Evolutionary conservation across 1,284 basidiomycete species (phyloP).

Genomic region (Wallemia hederae): DNA sequence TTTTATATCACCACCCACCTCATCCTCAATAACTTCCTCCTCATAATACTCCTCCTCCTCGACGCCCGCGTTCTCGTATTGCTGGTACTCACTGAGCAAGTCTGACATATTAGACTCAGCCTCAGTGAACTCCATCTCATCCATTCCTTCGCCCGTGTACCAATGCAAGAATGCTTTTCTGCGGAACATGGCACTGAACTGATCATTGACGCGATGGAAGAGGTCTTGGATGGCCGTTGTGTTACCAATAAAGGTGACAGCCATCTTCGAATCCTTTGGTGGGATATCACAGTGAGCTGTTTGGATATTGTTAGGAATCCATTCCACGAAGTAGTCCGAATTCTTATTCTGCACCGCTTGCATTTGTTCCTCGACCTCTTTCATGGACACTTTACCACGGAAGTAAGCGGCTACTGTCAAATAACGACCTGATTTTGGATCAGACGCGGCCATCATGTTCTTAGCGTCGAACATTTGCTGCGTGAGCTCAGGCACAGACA

Average conservation of each 20-base stretch:
- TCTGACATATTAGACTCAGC: slow-evolving; percentile 10
- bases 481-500: slow-evolving; percentile 57
- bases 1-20: slow-evolving; percentile 3
- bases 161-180: slow-evolving; percentile 64
- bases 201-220: slow-evolving; percentile 48
- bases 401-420: slow-evolving; percentile 64
- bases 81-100: slow-evolving; percentile 5
- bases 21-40: slow-evolving; percentile 7
- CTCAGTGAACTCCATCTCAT: slow-evolving; percentile 71
- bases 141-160: slow-evolving; percentile 78
- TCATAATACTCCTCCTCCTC: slow-evolving; percentile 6
- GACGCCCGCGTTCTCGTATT: slow-evolving; percentile 7
- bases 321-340: slow-evolving; percentile 45
- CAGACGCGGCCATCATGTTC: slow-evolving; percentile 55
- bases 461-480: slow-evolving; percentile 44
- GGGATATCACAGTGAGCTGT: slow-evolving; percentile 53
- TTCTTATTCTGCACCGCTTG: slow-evolving; percentile 36
- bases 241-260: slow-evolving; percentile 52
- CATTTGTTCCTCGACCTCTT: slow-evolving; percentile 31
- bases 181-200: slow-evolving; percentile 58
- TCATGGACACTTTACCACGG: slow-evolving; percentile 47
- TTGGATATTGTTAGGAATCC: slow-evolving; percentile 60
- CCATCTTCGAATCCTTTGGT: slow-evolving; percentile 44
- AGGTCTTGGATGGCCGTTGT: slow-evolving; percentile 68
- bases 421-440: slow-evolving; percentile 44